Evolutionary conservation across 129 eudicot species (phyloP), one percentile per base, ranked within the genome.

Genomic region (Tagetes erecta): DNA sequence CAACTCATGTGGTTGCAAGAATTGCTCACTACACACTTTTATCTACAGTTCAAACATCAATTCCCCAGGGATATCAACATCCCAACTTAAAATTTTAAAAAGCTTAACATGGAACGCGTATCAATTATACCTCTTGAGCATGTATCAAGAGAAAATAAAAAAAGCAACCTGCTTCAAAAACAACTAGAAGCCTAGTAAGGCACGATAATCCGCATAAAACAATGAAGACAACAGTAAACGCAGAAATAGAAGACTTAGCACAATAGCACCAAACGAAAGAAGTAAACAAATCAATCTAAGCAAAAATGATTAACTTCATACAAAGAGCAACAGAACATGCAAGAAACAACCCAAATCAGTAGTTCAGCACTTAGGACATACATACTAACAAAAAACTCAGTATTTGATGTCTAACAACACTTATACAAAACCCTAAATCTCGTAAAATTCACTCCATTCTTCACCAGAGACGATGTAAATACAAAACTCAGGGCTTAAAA

Each of bases 21-120:
- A 41, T 49, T 64, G 41, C 72, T 20, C 51, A 12, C 50, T 13
- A 10, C 13, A 7, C 35, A 75, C 52, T 14, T 31, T 11, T 64
- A 64, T 75, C 10, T 4, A 73, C 35, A 41, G 41, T 44, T 46
- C 4, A 45, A 53, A 4, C 67, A 41, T 41, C 46, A 72, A 27
- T 55, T 7, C 66, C 20, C 42, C 56, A 44, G n/a, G 59, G 36
- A 70, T 51, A 70, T 36, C 50, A 50, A 70, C 58, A 44, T 68
- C 72, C 57, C 30, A 30, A 68, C 63, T 50, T 35, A 6, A 13
- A 33, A 50, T 69, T 11, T 37, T n/a, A 39, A 3, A 38, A 64
- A 37, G 45, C 47, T 38, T 37, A 64, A 64, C 20, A 35, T 62
- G 44, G 11, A 59, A 42, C 38, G 8, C 38, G 11, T n/a, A 4